Conservation (phyloP, 768 basidiomycete genomes). For the Lactarius tabidus region DNA sequence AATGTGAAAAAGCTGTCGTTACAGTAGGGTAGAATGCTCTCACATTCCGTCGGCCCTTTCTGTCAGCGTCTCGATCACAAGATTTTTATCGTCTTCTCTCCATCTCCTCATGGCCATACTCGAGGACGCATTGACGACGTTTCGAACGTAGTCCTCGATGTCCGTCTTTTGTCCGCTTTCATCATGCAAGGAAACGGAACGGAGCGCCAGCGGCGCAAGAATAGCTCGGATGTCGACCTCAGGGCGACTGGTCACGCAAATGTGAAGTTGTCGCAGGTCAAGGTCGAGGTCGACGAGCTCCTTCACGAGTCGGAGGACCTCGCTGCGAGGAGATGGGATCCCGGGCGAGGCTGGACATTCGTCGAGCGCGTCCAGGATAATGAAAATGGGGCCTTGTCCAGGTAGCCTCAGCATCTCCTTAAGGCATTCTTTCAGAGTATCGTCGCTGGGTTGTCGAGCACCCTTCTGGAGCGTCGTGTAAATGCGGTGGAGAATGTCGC, state of each 20-base stretch:
- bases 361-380: not conserved
- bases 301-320: not conserved
- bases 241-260: not conserved
- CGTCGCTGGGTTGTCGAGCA: not conserved
- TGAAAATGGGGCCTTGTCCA: not conserved
- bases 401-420: not conserved
- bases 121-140: not conserved
- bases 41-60: not conserved
- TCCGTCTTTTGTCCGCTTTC: not conserved
- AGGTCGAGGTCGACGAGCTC: not conserved
- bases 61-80: not conserved
- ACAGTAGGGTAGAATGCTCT: not conserved
- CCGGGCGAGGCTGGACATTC: not conserved
- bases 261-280: not conserved
- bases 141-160: not conserved
- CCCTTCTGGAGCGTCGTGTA: not conserved
- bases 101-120: not conserved
- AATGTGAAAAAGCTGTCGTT: not conserved
- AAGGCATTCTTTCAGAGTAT: not conserved
- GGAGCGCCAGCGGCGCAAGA: not conserved
- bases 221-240: not conserved
- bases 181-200: not conserved
- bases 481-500: not conserved
- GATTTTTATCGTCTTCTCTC: not conserved
- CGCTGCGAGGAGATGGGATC: not conserved